A percentile compares a stretch with the other conserved stretches of the same genome.
Evolutionary conservation across 768 basidiomycete species (phyloP).

Genomic region (Rhodotorula graminis): DNA sequence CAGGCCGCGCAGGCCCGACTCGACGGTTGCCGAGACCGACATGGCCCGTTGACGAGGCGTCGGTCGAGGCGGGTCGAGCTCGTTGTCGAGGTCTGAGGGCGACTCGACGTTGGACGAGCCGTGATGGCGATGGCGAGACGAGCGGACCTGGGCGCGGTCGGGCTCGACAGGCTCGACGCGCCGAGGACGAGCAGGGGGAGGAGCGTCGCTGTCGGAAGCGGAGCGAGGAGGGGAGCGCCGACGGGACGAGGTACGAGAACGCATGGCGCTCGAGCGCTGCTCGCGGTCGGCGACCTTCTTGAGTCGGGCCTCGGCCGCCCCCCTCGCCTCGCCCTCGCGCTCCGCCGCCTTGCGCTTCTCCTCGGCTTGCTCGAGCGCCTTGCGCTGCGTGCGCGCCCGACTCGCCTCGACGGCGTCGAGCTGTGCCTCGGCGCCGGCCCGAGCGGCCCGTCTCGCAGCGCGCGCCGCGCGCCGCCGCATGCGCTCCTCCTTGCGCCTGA

Average conservation of each 20-base stretch:
- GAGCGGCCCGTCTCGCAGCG: background rate
- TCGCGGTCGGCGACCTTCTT: background rate
- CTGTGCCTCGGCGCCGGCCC: background rate
- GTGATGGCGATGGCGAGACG: slow-evolving; percentile 13
- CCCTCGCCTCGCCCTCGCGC: background rate
- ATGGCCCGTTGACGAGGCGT: slow-evolving; percentile 20
- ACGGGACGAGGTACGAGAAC: background rate
- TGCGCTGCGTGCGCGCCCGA: background rate
- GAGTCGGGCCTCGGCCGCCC: background rate
- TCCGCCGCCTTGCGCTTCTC: background rate
- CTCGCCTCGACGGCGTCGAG: background rate
- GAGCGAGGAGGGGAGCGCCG: background rate
- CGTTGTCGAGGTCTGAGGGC: background rate
- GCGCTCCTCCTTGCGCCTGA: slow-evolving; percentile 22
- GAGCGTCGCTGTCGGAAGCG: background rate
- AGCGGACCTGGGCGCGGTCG: background rate
- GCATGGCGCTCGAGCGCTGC: background rate
- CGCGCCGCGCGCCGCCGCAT: slow-evolving; percentile 7
- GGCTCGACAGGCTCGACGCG: background rate
- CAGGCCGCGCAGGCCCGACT: slow-evolving; percentile 15
- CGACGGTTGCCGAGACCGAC: slow-evolving; percentile 22
- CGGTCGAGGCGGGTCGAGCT: background rate
- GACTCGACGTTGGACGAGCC: slow-evolving; percentile 14
- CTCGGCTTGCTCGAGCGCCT: background rate
- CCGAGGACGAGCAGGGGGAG: background rate